Evolutionary conservation across 2,329 filamentous ascomycete genomes (phyloP).

Genomic region (Penicillium freii): DNA sequence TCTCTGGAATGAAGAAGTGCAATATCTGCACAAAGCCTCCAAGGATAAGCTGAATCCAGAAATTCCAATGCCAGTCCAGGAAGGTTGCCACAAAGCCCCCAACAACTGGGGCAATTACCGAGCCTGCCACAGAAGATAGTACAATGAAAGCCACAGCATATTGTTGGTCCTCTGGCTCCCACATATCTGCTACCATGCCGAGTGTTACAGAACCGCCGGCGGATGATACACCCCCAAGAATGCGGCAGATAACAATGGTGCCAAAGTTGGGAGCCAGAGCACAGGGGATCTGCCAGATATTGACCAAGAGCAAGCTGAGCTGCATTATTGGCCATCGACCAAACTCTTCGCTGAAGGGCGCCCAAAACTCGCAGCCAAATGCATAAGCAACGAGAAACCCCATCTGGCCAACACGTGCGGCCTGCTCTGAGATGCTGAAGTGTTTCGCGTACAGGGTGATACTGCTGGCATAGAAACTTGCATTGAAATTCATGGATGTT

Average conservation of each 20-base stretch:
- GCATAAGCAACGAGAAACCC: slow-evolving; percentile 76
- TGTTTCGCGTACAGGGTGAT: slow-evolving; percentile 61
- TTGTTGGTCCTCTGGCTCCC: slow-evolving; percentile 56
- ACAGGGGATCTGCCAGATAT: slow-evolving; percentile 71
- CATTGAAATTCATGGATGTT: slow-evolving; percentile 76
- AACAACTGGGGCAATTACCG: slow-evolving; percentile 48
- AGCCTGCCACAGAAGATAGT: slow-evolving; percentile 56
- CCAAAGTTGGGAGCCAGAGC: slow-evolving; percentile 70
- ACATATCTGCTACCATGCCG: slow-evolving; percentile 65
- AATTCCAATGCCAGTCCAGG: slow-evolving; percentile 58
- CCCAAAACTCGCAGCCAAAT: slow-evolving; percentile 84
- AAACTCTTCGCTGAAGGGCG: slow-evolving; percentile 80
- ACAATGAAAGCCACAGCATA: slow-evolving; percentile 62
- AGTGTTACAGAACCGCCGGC: slow-evolving; percentile 65
- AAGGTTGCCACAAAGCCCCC: slow-evolving; percentile 54
- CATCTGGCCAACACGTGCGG: slow-evolving; percentile 68
- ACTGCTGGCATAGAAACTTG: slow-evolving; percentile 68
- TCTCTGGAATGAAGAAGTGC: slow-evolving; percentile 56
- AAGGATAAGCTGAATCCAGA: slow-evolving; percentile 62
- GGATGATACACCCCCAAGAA: slow-evolving; percentile 61
- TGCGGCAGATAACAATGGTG: slow-evolving; percentile 66
- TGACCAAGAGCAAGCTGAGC: slow-evolving; percentile 69
- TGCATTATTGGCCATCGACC: slow-evolving; percentile 74
- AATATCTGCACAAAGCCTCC: slow-evolving; percentile 53
- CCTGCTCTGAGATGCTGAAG: slow-evolving; percentile 65